Percentiles rank a stretch among this genome's conserved stretches.
These are phyloP conservation scores for Carex littledalei DNA, from an alignment of 176 grass and related monocot genomes.

Conservation along the genomic window DNA sequence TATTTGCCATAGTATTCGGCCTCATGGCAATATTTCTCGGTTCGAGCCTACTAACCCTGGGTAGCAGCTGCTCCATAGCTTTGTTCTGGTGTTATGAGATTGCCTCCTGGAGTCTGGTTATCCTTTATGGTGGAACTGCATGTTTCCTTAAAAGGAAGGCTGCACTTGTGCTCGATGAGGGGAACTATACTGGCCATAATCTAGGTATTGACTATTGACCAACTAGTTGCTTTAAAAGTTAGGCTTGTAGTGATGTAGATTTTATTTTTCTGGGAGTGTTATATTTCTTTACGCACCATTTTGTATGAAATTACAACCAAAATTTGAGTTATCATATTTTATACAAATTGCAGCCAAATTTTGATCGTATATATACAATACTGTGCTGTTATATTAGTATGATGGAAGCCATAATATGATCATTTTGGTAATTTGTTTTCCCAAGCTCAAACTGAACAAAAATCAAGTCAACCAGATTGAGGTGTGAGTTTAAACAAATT, in stretches of 20 bases:
- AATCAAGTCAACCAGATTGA: not conserved
- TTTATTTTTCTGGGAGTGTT: not conserved
- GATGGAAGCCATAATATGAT: not conserved
- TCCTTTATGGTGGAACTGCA: slow-evolving; percentile 73
- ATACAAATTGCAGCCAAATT: not conserved
- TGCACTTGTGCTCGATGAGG: slow-evolving; percentile 58
- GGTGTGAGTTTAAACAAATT: not conserved
- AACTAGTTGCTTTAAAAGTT: not conserved
- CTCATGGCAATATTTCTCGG: slow-evolving; percentile 90
- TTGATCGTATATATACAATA: not conserved
- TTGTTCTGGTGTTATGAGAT: slow-evolving; percentile 98
- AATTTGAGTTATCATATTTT: not conserved
- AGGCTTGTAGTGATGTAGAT: not conserved
- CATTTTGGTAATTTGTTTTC: not conserved
- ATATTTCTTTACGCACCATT: not conserved
- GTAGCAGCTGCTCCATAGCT: slow-evolving; percentile 75
- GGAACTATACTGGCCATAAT: slow-evolving; percentile 50
- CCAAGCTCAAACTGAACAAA: not conserved
- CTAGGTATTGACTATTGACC: slow-evolving; percentile 22
- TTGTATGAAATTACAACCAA: not conserved
- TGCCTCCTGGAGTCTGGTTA: slow-evolving; percentile 71
- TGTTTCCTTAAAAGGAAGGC: slow-evolving; percentile 80
- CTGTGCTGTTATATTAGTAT: not conserved
- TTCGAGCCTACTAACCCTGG: slow-evolving; percentile 65
- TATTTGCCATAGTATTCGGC: slow-evolving; percentile 62